A percentile compares a stretch with the other conserved stretches of the same genome.
phyloP scores from a whole-genome alignment of 208 protist genomes.

The Leishmania major region DNA sequence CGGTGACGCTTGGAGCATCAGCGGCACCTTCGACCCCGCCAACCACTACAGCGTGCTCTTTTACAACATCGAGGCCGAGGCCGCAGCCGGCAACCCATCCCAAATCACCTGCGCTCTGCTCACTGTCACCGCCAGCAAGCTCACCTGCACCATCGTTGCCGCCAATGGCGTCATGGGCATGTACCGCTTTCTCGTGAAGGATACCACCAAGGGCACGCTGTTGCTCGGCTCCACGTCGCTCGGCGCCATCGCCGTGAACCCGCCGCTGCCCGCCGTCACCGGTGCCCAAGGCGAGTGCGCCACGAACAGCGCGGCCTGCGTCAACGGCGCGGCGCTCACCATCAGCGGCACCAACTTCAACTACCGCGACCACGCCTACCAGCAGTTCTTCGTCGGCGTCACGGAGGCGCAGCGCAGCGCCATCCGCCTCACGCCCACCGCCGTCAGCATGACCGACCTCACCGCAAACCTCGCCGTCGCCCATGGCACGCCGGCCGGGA shows the following conservation, averaged over 20 bases:
- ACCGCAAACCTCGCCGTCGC: constrained; percentile 21
- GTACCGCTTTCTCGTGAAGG: constrained; percentile 37
- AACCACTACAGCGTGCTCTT: constrained; percentile 35
- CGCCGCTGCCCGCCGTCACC: constrained; percentile 31
- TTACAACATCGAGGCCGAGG: constrained; percentile 29
- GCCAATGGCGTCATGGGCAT: constrained; percentile 36
- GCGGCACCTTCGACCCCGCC: constrained; percentile 34
- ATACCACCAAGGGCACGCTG: constrained; percentile 19
- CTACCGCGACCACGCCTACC: constrained; percentile 20
- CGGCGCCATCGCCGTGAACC: constrained; percentile 29
- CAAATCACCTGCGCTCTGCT: constrained; percentile 12
- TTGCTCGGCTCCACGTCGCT: constrained; percentile 32
- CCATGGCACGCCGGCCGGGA: constrained; percentile 3
- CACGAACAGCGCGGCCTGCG: constrained; percentile 30
- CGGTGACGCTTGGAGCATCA: constrained; percentile 32
- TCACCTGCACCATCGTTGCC: constrained; percentile 33
- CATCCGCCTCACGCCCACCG: constrained; percentile 18
- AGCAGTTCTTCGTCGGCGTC: constrained; percentile 34
- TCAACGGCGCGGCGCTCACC: constrained; percentile 23
- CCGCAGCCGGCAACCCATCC: constrained; percentile 10
- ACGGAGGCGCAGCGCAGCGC: constrained; percentile 19
- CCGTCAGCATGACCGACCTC: constrained; percentile 11
- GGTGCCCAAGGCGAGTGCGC: constrained; percentile 34
- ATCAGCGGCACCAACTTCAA: constrained; percentile 41
- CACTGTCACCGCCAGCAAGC: constrained; percentile 16